phyloP scores from a whole-genome alignment of 2,329 filamentous ascomycete species.

The Leptographium radiaticola region DNA sequence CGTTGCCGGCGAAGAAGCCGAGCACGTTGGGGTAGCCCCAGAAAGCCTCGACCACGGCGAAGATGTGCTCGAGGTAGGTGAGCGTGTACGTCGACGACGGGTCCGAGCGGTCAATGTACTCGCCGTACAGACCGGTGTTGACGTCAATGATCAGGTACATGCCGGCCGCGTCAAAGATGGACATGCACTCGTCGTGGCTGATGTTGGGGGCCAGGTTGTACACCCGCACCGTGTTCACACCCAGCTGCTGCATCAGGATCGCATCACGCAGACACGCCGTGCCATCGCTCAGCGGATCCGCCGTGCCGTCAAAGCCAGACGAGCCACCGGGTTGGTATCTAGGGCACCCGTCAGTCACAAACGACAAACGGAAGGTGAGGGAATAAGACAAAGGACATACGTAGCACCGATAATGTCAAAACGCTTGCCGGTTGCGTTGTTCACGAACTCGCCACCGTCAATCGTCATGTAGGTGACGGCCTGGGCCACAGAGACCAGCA shows the following conservation, averaged over 20 bases:
- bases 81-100: constrained; percentile 31
- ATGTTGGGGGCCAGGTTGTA: constrained; percentile 67
- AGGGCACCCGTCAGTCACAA: neutral
- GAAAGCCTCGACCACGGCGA: constrained; percentile 64
- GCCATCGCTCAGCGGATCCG: constrained; percentile 62
- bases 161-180: constrained; percentile 60
- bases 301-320: constrained; percentile 37
- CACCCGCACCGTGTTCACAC: constrained; percentile 71
- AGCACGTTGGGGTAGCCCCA: constrained; percentile 65
- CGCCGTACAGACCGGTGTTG: constrained; percentile 48
- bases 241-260: constrained; percentile 64
- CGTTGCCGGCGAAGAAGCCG: constrained; percentile 79
- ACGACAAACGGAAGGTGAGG: neutral
- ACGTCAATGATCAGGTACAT: constrained; percentile 79
- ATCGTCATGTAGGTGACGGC: constrained; percentile 45
- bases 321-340: constrained; percentile 53
- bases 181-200: constrained; percentile 71
- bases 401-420: constrained; percentile 55
- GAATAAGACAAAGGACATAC: neutral
- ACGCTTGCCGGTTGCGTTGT: constrained; percentile 40
- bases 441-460: constrained; percentile 44
- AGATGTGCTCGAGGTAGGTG: constrained; percentile 3
- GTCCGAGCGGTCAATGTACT: constrained; percentile 38
- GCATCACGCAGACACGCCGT: constrained; percentile 67
- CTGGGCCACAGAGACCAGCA: constrained; percentile 30